Conservation (phyloP, 345 rosid genomes). For the Sonneratia caseolaris region DNA sequence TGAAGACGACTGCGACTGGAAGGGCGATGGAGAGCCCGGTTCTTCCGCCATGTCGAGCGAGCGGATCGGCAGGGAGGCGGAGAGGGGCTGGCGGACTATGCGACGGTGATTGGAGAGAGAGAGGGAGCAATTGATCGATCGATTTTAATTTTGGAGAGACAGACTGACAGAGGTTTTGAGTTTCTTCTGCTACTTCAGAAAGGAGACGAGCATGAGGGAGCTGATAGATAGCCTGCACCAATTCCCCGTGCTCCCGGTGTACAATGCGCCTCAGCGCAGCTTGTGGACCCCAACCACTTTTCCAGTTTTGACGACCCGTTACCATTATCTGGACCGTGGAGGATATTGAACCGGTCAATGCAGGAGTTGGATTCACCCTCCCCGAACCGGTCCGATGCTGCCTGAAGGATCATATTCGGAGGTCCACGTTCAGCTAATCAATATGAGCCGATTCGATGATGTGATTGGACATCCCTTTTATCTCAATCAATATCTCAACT, state of each 20-base stretch:
- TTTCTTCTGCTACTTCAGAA: not conserved
- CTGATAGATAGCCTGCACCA: too few relatives aligned
- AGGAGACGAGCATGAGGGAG: too few relatives aligned
- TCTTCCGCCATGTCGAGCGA: slow-evolving; percentile 25
- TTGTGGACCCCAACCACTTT: too few relatives aligned
- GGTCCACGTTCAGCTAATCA: too few relatives aligned
- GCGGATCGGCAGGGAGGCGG: not conserved
- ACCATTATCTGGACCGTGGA: too few relatives aligned
- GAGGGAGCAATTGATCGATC: not conserved
- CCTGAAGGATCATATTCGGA: too few relatives aligned
- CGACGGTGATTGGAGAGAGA: not conserved
- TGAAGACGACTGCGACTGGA: slow-evolving; percentile 12
- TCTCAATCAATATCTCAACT: too few relatives aligned
- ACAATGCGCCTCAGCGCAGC: not conserved
- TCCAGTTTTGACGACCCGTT: not conserved
- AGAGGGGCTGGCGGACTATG: too few relatives aligned
- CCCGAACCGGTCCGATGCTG: not conserved
- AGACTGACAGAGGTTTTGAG: not conserved
- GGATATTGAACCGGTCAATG: too few relatives aligned
- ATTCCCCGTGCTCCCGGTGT: not conserved
- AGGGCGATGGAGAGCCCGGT: slow-evolving; percentile 15
- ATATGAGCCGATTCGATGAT: too few relatives aligned
- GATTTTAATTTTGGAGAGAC: not conserved
- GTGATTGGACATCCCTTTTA: too few relatives aligned
- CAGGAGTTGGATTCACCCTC: too few relatives aligned